Conservation (phyloP, 257 asterid species). For the Fraxinus americana region DNA sequence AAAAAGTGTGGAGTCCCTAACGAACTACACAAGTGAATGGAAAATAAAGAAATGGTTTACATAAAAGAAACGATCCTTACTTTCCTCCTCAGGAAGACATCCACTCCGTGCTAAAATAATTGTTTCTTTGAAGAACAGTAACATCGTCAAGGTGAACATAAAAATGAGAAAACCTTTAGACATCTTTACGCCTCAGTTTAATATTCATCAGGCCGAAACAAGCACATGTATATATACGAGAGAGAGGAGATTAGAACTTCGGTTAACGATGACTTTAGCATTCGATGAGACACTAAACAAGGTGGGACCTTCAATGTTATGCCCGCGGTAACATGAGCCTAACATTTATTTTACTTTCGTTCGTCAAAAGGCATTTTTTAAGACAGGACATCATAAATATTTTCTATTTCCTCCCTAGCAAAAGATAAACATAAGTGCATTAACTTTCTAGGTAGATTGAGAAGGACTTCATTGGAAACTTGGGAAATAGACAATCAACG, state of each 20-base stretch:
- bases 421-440: too few species aligned
- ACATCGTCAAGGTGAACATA: constrained; percentile 5
- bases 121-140: too few species aligned
- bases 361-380: too few species aligned
- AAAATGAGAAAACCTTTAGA: constrained; percentile 14
- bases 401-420: too few species aligned
- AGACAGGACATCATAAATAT: too few species aligned
- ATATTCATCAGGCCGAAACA: neutral
- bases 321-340: too few species aligned
- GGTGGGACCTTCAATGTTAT: too few species aligned
- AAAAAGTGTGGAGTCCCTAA: neutral
- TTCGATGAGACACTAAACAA: too few species aligned
- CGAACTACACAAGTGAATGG: neutral
- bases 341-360: too few species aligned
- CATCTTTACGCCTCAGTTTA: neutral
- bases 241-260: neutral
- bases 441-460: too few species aligned
- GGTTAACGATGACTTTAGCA: too few species aligned
- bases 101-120: constrained; percentile 18
- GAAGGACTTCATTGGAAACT: too few species aligned
- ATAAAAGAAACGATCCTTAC: constrained; percentile 17
- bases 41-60: neutral
- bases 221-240: neutral
- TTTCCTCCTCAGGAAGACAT: constrained; percentile 34
- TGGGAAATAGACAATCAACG: neutral